Evolutionary conservation across 345 rosid species (phyloP).

Genomic region (Pseudoturritis turrita): DNA sequence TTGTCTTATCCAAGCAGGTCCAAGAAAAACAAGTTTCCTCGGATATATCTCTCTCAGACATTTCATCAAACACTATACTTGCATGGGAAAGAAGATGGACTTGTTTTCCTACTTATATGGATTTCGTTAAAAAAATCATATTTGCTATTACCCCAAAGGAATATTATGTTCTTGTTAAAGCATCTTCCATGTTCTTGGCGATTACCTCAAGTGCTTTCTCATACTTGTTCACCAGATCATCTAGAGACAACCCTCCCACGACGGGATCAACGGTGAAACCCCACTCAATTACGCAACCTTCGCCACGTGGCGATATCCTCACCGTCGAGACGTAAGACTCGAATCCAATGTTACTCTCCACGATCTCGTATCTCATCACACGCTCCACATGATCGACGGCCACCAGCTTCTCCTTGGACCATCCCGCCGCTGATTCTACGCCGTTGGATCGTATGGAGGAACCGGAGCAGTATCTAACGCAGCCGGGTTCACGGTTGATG

Average conservation of each 20-base stretch:
- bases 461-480: constrained; percentile 46
- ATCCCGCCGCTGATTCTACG: constrained; percentile 11
- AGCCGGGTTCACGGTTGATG: constrained; percentile 53
- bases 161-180: not conserved
- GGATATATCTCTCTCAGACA: too few relatives aligned
- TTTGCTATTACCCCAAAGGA: too few relatives aligned
- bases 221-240: constrained; percentile 34
- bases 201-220: constrained; percentile 13
- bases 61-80: too few relatives aligned
- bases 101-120: too few relatives aligned
- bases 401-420: constrained; percentile 51
- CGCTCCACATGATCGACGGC: constrained; percentile 37
- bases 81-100: too few relatives aligned
- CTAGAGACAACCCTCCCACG: constrained; percentile 35
- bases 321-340: constrained; percentile 48
- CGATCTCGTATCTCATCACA: constrained; percentile 44
- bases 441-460: constrained; percentile 36
- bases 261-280: constrained; percentile 51
- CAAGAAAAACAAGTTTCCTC: too few relatives aligned
- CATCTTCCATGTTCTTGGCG: constrained; percentile 26
- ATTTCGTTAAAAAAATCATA: too few relatives aligned
- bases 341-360: constrained; percentile 58
- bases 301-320: constrained; percentile 26
- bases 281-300: constrained; percentile 65
- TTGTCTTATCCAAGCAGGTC: too few relatives aligned